Conservation (phyloP, 2,329 filamentous ascomycete species). For the Aspergillus neotritici region DNA sequence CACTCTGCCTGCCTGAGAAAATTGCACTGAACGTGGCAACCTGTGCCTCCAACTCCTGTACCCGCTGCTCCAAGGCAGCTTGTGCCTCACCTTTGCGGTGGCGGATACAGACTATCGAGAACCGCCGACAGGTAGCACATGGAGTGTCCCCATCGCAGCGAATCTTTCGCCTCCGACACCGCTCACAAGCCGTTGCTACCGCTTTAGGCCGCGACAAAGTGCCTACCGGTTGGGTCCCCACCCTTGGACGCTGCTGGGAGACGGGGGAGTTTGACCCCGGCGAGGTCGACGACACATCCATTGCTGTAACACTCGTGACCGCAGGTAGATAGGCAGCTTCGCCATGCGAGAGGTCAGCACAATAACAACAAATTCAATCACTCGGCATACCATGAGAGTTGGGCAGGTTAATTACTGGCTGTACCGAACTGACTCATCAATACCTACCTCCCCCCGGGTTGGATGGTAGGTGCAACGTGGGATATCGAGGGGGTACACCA, state of each 20-base stretch:
- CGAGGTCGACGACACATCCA: conserved; percentile 7
- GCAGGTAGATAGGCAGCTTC: too few species aligned
- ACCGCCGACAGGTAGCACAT: conserved; percentile 12
- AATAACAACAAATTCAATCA: too few species aligned
- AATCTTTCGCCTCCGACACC: conserved; percentile 13
- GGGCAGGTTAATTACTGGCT: too few species aligned
- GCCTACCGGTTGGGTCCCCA: not conserved
- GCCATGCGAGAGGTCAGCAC: too few species aligned
- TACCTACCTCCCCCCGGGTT: too few species aligned
- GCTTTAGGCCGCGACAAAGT: conserved; percentile 6
- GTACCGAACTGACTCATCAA: too few species aligned
- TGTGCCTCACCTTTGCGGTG: conserved; percentile 8
- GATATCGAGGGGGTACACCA: too few species aligned
- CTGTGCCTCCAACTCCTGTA: conserved; percentile 10
- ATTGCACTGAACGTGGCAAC: conserved; percentile 7
- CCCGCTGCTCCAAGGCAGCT: conserved; percentile 8
- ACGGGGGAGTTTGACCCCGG: conserved; percentile 1
- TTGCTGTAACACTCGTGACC: not conserved
- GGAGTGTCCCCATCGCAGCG: conserved; percentile 15
- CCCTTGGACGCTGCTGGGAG: conserved; percentile 1
- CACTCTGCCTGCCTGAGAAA: not conserved
- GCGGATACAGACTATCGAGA: conserved; percentile 10
- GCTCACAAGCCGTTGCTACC: conserved; percentile 9
- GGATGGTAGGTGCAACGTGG: too few species aligned
- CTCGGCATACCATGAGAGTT: too few species aligned